These are phyloP conservation scores for Chlorella variabilis DNA, from an alignment of 163 green algal species.

Conservation along the genomic window DNA sequence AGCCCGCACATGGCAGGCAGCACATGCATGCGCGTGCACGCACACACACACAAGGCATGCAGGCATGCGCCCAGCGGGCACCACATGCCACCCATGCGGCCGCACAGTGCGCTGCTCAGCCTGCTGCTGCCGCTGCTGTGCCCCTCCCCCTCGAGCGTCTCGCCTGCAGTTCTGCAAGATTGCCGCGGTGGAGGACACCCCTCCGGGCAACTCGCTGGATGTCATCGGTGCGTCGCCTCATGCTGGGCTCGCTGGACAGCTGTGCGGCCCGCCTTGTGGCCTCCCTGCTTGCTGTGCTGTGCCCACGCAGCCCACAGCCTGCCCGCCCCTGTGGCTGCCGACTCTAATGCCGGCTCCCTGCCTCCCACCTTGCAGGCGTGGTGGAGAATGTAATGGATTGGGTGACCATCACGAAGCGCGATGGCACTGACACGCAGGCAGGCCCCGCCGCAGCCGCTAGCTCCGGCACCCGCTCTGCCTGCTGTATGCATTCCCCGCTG, in stretches of 20 bases:
- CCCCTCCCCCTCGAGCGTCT: too few species aligned
- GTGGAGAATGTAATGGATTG: slow-evolving; percentile 73
- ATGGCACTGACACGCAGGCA: slow-evolving; percentile 70
- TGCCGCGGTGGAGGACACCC: slow-evolving; percentile 69
- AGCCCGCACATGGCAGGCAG: too few species aligned
- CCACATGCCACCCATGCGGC: too few species aligned
- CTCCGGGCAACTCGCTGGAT: slow-evolving; percentile 80
- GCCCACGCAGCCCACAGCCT: too few species aligned
- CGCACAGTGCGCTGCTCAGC: too few species aligned
- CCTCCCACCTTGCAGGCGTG: slow-evolving; percentile 57
- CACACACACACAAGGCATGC: too few species aligned
- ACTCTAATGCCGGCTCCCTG: neutral
- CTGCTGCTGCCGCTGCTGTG: neutral
- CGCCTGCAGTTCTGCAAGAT: slow-evolving; percentile 78
- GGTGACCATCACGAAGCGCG: slow-evolving; percentile 68
- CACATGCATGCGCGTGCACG: too few species aligned
- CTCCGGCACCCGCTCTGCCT: neutral
- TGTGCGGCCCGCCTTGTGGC: too few species aligned
- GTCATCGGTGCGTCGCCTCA: slow-evolving; percentile 67
- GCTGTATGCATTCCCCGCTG: neutral
- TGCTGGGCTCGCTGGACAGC: too few species aligned
- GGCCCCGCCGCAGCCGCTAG: too few species aligned
- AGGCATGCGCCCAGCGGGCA: too few species aligned
- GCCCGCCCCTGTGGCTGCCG: too few species aligned
- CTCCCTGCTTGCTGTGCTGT: neutral